phyloP scores from a whole-genome alignment of 2,329 filamentous ascomycete species.

The Talaromyces verruculosus region DNA sequence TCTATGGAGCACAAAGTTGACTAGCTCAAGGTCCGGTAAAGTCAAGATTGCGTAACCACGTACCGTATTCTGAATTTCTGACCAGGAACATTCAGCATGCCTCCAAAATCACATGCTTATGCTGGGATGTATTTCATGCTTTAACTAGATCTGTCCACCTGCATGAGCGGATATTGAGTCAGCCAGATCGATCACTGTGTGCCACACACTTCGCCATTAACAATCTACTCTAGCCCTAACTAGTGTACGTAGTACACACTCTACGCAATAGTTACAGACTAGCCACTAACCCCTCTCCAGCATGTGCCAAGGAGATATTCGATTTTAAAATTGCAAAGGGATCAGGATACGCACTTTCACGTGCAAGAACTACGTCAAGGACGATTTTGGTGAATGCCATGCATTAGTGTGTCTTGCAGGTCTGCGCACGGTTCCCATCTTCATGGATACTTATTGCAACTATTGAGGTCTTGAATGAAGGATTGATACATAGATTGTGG shows the following conservation, averaged over 20 bases:
- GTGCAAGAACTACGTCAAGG: slow-evolving; percentile 6
- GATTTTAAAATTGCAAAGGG: not conserved
- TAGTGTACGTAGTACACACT: not conserved
- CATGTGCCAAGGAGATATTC: not conserved
- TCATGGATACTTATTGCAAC: not conserved
- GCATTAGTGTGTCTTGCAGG: slow-evolving; percentile 4
- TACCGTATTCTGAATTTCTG: not conserved
- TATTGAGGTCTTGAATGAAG: not conserved
- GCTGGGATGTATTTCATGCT: not conserved
- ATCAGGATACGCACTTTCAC: not conserved
- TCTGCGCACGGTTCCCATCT: not conserved
- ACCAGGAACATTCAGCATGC: not conserved
- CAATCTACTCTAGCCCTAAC: not conserved
- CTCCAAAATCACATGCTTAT: slow-evolving; percentile 4
- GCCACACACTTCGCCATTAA: not conserved
- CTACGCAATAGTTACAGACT: not conserved
- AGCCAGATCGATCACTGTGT: not conserved
- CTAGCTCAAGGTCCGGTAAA: not conserved
- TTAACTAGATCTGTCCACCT: not conserved
- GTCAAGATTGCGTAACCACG: not conserved
- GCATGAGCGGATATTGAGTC: not conserved
- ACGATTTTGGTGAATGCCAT: slow-evolving; percentile 1
- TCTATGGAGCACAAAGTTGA: slow-evolving; percentile 4
- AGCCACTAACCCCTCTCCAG: not conserved
- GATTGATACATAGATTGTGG: not conserved